Evolutionary conservation across 164 flowering plant species (phyloP), one percentile per base, ranked within the genome.

Genomic region (Buxus sempervirens): DNA sequence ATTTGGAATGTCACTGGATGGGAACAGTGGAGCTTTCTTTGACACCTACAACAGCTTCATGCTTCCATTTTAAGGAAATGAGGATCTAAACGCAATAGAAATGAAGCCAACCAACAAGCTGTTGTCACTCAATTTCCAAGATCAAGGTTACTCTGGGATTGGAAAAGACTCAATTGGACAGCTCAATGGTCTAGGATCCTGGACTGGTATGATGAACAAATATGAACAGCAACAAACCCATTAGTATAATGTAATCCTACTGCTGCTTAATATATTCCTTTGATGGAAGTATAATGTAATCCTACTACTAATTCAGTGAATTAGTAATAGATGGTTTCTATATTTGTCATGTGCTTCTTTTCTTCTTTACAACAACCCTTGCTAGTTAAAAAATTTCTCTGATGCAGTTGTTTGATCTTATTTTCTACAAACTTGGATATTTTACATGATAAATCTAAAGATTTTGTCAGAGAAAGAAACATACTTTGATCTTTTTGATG

Each of bases 81-180:
- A 69, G 38, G 70, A 72, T 22, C 65, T 28, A 38, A 67, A 72
- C 67, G 73, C 41, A 53, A 21, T 65, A 48, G 79, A 76, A 28
- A 48, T 69, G 76, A 88, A 88, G 80, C 89, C 90, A 58, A 83
- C 74, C 64, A 63, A 80, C 22, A 83, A 79, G 77, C 71, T 86
- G 10, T 66, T 89, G 77, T 77, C 91, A 19, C 79, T 84, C 57
- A 88, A 84, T 9, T 86, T 90, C 90, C 89, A 86, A 65, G 87
- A 86, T 54, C 88, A 89, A 49, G 81, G 83, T 27, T 80, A 83
- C 42, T 78, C 82, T 45, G 80, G 78, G 59, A 73, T 62, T 58
- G 84, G 79, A 18, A 81, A 80, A 53, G 83, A 85, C 49, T 67
- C 83, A 20, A 70, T 57, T 61, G 86, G 83, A 26, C 76, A 82